These are phyloP conservation scores for Fraxinus xanthoxyloides DNA, from an alignment of 305 asterid species.

Conservation along the genomic window DNA sequence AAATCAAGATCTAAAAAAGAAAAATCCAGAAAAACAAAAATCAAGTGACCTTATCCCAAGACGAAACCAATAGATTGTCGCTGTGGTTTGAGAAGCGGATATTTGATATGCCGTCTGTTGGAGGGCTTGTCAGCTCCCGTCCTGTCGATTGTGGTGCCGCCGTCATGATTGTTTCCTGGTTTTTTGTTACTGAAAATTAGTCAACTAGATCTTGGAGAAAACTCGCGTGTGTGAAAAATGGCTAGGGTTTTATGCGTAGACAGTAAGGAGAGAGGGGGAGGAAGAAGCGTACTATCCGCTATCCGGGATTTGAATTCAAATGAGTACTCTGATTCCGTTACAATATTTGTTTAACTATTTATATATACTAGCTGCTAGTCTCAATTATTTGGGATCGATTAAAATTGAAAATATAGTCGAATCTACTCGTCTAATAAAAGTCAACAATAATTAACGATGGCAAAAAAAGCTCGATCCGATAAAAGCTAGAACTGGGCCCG, in stretches of 20 bases:
- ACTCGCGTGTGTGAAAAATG: not conserved
- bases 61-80: slow-evolving; percentile 86
- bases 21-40: not conserved
- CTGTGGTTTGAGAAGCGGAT: slow-evolving; percentile 90
- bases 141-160: slow-evolving; percentile 63
- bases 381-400: not conserved
- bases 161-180: slow-evolving; percentile 44
- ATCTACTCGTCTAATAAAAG: too few relatives aligned
- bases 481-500: too few relatives aligned
- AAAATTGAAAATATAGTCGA: too few relatives aligned
- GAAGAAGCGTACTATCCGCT: not conserved
- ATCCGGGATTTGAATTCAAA: not conserved
- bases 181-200: not conserved
- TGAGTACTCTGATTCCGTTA: not conserved
- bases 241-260: slow-evolving; percentile 20
- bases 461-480: too few relatives aligned
- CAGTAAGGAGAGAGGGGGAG: slow-evolving; percentile 4
- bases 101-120: slow-evolving; percentile 82
- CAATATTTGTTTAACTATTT: not conserved
- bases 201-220: not conserved
- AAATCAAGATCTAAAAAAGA: slow-evolving; percentile 9
- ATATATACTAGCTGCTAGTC: not conserved
- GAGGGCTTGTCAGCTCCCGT: slow-evolving; percentile 67
- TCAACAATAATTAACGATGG: too few relatives aligned
- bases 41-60: slow-evolving; percentile 82